Evolutionary conservation across 345 rosid genomes (phyloP), one percentile per base, ranked within the genome.

Genomic region (Toxicodendron radicans): DNA sequence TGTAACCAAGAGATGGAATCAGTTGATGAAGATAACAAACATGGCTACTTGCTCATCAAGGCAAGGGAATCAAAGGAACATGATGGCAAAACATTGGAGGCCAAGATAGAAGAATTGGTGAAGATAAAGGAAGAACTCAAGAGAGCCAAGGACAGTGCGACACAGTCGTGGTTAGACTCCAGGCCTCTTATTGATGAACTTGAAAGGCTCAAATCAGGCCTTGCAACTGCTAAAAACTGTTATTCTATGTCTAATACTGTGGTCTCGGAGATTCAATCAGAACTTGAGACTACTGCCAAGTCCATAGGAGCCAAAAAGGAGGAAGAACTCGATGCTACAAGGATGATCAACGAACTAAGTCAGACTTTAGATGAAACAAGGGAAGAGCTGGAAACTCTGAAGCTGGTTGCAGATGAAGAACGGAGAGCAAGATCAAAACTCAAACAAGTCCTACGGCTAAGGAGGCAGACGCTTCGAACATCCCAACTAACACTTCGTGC

Each of bases 121-220:
- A 79, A 58, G 32, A 77, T 72, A 4, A 82, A 71, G 72, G 86
- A 78, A 70, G 82, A 71, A 76, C 49, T 85, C 30, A 61, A 79
- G 76, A 79, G 57, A 73, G 86, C 89, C 9, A 88, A 68, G 62
- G 90, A 86, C 10, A 20, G 27, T 0, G 83, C 87, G 0, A 84
- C 70, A 71, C 86, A 83, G 51, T 87, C 89, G 10, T 89, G 89
- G 89, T 41, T 85, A 23, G 88, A 87, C 24, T 89, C 93, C 72
- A 80, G 58, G 73, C 93, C 91, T 21, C 72, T 87, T 4, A 83
- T 84, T 23, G 86, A 85, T 51, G 83, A 85, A 79, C 91, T 89
- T 14, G 91, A 89, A 71, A 84, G 75, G 58, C 78, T 77, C 3
- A 84, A 85, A 74, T 66, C 85, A 3, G 80, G 46, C 3, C 79